Conservation (phyloP, 164 flowering plant species). For the Vitis vinifera region ASM3070453v1 NC_081812.1:21180501-21181000, state of each 20-base stretch:
- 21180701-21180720: conserved; percentile 56
- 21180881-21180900: conserved; percentile 57
- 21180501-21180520: conserved; percentile 60
- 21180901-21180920: conserved; percentile 34
- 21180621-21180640: conserved; percentile 75
- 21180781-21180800: conserved; percentile 72
- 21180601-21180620: conserved; percentile 58
- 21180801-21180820: conserved; percentile 52
- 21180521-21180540: conserved; percentile 57
- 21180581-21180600: conserved; percentile 80
- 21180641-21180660: conserved; percentile 73
- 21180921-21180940: conserved; percentile 43
- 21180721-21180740: conserved; percentile 59
- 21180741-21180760: conserved; percentile 70
- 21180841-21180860: conserved; percentile 55
- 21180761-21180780: conserved; percentile 70
- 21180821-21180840: conserved; percentile 77
- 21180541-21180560: conserved; percentile 74
- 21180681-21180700: conserved; percentile 66
- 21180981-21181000: conserved; percentile 57
- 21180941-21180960: conserved; percentile 62
- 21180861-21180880: conserved; percentile 56
- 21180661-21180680: conserved; percentile 61
- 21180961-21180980: conserved; percentile 59
- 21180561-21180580: conserved; percentile 70